Base-by-base conservation (phyloP, 2,329 filamentous ascomycete species). In the Claviceps maximensis region DNA sequence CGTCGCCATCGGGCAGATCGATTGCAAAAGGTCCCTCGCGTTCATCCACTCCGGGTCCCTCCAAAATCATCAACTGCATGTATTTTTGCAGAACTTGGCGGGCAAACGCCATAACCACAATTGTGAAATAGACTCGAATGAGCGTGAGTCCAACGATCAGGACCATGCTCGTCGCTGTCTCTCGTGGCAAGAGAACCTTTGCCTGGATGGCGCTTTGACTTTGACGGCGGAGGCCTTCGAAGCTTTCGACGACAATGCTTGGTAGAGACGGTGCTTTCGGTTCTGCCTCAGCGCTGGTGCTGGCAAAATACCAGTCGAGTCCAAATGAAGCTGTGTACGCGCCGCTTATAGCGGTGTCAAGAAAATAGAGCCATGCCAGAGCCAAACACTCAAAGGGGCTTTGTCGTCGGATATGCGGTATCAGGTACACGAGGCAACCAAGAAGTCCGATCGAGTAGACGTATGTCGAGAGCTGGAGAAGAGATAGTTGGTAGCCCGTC, bases 381-480 rank as follows among this genome's bases (percentile, higher is more conserved):
- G 82, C 79, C 27, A 96, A 76, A 60, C 83, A 87, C 63, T 94
- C 83, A 53, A 95, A 80, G 1, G 89, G 86, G 31, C 79, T 83
- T 62, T 88, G 85, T 61, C 80, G 78, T 58, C 87, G 84, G 65
- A 96, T 87, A 65, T 93, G 85, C 49, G 86, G 86, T 62, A 87
- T 78, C 48, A 95, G 82, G 61, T 82, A 78, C 50, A 79, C 75
- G 59, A 87, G 78, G 47, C 86, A 70, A 58, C 77, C 73, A 58
- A 95, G 80, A 29, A 86, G 78, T 57, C 80, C 61, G 56, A 93
- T 77, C 27, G 87, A 93, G 76, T 95, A 95, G 49, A 95, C 77
- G 75, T 95, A 96, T 77, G 94, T 93, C 54, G 86, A 87, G 54
- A 95, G 78, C 69, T 96, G 91, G 25, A 93, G 78, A 31, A 83